Base-by-base conservation (phyloP, 2,329 filamentous ascomycete genomes). In the Cordyceps cicadae region DNA sequence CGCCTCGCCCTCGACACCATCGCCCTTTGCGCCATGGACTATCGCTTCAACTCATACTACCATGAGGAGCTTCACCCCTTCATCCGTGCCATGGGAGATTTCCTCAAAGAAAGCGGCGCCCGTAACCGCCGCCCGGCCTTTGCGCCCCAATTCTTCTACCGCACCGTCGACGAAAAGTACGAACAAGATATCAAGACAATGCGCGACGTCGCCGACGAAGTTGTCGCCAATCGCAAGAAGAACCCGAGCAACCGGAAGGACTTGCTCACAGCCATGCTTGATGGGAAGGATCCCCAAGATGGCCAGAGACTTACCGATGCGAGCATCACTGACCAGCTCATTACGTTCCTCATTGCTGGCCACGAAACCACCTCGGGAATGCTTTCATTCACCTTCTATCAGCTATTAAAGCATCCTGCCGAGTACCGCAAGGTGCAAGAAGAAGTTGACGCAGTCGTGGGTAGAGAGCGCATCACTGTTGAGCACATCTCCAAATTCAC, bases 1-100 rank as follows among this genome's bases (percentile, higher is more conserved):
- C 81, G 87, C n/a, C 74, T 91, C 37, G 85, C 88, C 0, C 79
- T 92, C 2, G 88, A 92, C 68, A 88, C 87, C 0, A 79, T 92
- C 9, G 86, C 86, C 1, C 78, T 92, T 3, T 88, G 87, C 70
- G 77, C 83, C n/a, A 87, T 89, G 84, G 82, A 82, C 43, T 87
- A 80, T 62, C 84, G 88, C 19, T 91, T 91, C 78, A 91, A 91
- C 72, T 87, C 83, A 1, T 90, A 87, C 71, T 92, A 91, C 68
- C 78, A 79, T 32, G 81, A 88, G 15, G 77, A 84, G 9, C 75
- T 87, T 70, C 88, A 92, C 65, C 87, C 87, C 0, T 91, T 92
- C 66, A 78, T 90, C 45, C 70, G 78, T 50, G 82, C 86, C 39
- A 90, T 91, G 87, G 77, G 78, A 1, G 78, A 78, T n/a, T 82